phyloP scores from a whole-genome alignment of 768 basidiomycete species.

The Boletus reticuloceps region DNA sequence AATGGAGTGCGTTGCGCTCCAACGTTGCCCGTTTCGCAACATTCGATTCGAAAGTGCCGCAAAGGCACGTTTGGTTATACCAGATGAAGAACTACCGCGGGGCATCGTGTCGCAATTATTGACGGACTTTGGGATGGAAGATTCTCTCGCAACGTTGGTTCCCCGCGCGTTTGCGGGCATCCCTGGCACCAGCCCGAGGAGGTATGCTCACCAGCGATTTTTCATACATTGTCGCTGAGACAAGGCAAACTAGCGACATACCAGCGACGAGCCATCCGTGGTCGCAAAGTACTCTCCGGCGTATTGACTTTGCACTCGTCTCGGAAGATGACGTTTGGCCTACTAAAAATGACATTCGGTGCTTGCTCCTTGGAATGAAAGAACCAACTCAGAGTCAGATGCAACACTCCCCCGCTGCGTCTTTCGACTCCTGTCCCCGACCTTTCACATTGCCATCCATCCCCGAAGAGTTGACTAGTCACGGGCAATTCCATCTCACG shows the following conservation, averaged over 20 bases:
- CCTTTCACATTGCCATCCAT: background rate
- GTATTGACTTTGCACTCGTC: conserved; percentile 17
- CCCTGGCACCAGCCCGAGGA: conserved; percentile 13
- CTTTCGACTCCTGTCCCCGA: background rate
- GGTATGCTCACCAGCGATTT: conserved; percentile 7
- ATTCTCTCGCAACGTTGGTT: conserved; percentile 3
- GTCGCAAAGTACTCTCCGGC: background rate
- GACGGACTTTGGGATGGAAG: background rate
- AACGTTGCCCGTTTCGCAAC: conserved; percentile 14
- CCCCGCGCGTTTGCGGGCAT: conserved; percentile 16
- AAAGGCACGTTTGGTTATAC: background rate
- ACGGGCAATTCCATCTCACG: conserved; percentile 9
- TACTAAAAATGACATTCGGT: background rate
- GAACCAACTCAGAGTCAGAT: background rate
- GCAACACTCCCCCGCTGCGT: background rate
- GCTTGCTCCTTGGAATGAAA: conserved; percentile 21
- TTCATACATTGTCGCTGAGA: background rate
- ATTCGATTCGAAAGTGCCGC: conserved; percentile 15
- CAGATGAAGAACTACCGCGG: conserved; percentile 9
- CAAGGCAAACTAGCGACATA: conserved; percentile 5
- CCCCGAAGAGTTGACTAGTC: conserved; percentile 10
- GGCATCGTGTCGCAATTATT: conserved; percentile 11
- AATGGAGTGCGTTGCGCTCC: background rate
- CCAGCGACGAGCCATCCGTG: background rate
- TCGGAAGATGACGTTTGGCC: background rate